These are phyloP conservation scores for Leavenworthia alabamica DNA, from an alignment of 345 rosid genomes.

Conservation along the genomic window DNA sequence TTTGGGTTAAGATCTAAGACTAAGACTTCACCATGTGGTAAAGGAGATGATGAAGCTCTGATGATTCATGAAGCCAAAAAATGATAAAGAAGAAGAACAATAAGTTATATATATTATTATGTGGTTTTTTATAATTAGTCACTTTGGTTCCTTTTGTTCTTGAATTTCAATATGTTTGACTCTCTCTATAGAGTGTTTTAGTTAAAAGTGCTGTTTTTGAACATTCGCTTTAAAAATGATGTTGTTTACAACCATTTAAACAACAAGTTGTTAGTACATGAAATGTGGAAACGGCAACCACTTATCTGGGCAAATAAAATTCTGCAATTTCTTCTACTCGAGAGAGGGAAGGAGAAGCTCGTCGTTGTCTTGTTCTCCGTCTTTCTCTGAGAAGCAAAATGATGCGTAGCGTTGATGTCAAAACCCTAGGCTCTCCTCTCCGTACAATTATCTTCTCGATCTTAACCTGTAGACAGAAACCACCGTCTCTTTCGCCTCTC, in stretches of 20 bases:
- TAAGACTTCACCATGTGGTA: constrained; percentile 28
- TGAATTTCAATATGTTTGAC: constrained; percentile 3
- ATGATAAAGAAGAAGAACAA: not conserved
- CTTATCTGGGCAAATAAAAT: not conserved
- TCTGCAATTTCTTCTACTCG: not conserved
- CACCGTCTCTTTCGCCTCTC: constrained; percentile 4
- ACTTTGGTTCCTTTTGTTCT: constrained; percentile 7
- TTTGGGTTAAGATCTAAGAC: constrained; percentile 40
- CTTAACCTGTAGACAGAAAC: constrained; percentile 19
- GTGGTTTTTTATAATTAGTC: not conserved
- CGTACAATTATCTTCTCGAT: constrained; percentile 25
- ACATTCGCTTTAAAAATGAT: not conserved
- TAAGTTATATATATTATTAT: not conserved
- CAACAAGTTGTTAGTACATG: not conserved
- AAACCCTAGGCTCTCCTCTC: constrained; percentile 15
- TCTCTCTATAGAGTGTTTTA: too few species aligned
- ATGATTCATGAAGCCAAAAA: constrained; percentile 17
- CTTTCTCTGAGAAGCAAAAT: not conserved
- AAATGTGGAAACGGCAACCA: not conserved
- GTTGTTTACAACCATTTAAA: not conserved
- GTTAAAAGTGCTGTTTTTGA: not conserved
- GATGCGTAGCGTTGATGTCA: constrained; percentile 22
- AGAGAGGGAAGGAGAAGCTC: not conserved
- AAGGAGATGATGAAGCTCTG: constrained; percentile 5
- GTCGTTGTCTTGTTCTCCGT: not conserved